A percentile compares a stretch with the other conserved stretches of the same genome.
Conservation (phyloP, 257 asterid species). For the Solanum ossicruentum region DNA sequence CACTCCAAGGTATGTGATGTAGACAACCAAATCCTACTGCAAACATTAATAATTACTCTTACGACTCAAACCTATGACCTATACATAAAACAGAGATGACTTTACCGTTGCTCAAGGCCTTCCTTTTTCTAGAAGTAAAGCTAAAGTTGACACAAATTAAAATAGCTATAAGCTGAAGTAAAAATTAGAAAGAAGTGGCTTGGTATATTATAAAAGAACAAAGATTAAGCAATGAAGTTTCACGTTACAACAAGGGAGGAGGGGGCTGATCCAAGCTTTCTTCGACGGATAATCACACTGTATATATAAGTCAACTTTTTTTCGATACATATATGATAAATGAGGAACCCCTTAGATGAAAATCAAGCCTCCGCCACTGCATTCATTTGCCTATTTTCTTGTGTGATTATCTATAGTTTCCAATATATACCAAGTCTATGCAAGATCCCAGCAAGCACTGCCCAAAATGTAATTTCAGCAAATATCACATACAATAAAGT, state of each 20-base stretch:
- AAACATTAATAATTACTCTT: no score
- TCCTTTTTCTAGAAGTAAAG: neutral
- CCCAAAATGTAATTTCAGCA: slow-evolving; percentile 85
- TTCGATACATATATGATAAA: neutral
- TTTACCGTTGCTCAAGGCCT: no score
- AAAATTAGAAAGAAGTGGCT: neutral
- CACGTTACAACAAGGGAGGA: neutral
- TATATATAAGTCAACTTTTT: neutral
- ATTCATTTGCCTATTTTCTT: neutral
- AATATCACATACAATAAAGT: slow-evolving; percentile 61
- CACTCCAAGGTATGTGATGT: no score
- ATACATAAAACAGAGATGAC: no score
- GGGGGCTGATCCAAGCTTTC: neutral
- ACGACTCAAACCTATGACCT: no score
- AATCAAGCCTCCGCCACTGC: neutral
- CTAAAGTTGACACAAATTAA: neutral
- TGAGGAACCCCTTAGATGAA: neutral
- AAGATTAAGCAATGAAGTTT: neutral
- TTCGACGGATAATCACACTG: neutral
- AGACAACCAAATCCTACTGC: no score
- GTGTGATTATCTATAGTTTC: slow-evolving; percentile 34
- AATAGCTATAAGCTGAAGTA: neutral
- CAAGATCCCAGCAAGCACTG: slow-evolving; percentile 54
- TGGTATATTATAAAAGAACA: neutral
- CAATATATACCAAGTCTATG: slow-evolving; percentile 62